phyloP scores from a whole-genome alignment of 2,329 filamentous ascomycete species.

The Botrytis pseudocinerea region DNA sequence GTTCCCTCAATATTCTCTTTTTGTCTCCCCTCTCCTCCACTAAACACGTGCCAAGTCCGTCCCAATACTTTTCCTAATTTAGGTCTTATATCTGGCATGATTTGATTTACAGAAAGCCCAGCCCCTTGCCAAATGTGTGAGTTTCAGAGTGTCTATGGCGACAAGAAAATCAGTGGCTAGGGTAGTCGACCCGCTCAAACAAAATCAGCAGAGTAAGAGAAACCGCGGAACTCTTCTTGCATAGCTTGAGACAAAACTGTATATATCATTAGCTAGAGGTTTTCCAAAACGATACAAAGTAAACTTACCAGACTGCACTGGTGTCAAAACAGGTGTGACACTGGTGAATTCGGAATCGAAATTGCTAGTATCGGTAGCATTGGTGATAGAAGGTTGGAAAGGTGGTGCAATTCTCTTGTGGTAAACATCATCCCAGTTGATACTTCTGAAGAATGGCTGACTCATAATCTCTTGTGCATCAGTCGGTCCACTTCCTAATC shows the following conservation, averaged over 20 bases:
- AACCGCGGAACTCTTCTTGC: slow-evolving; percentile 99
- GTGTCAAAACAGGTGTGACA: slow-evolving; percentile 94
- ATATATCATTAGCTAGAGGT: slow-evolving; percentile 22
- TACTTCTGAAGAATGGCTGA: slow-evolving; percentile 95
- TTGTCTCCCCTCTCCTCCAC: neutral
- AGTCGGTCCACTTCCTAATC: slow-evolving; percentile 90
- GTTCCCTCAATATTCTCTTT: neutral
- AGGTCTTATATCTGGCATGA: neutral
- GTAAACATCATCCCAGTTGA: slow-evolving; percentile 99
- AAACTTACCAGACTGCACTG: slow-evolving; percentile 89
- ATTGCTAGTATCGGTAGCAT: slow-evolving; percentile 96
- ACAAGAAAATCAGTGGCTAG: neutral
- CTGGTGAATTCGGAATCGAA: slow-evolving; percentile 99
- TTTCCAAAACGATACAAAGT: neutral
- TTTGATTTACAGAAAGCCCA: neutral
- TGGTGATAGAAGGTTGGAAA: slow-evolving; percentile 87
- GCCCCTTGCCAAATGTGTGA: neutral
- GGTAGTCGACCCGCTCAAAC: slow-evolving; percentile 32
- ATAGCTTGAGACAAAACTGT: slow-evolving; percentile 94
- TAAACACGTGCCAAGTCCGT: neutral
- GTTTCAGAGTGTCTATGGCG: neutral
- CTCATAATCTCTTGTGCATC: slow-evolving; percentile 99
- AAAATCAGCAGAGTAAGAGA: slow-evolving; percentile 68
- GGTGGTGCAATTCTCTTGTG: slow-evolving; percentile 89
- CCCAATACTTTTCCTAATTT: neutral